These are phyloP conservation scores for Phytophthora citrophthora DNA, from an alignment of 352 stramenopile species.

Conservation along the genomic window DNA sequence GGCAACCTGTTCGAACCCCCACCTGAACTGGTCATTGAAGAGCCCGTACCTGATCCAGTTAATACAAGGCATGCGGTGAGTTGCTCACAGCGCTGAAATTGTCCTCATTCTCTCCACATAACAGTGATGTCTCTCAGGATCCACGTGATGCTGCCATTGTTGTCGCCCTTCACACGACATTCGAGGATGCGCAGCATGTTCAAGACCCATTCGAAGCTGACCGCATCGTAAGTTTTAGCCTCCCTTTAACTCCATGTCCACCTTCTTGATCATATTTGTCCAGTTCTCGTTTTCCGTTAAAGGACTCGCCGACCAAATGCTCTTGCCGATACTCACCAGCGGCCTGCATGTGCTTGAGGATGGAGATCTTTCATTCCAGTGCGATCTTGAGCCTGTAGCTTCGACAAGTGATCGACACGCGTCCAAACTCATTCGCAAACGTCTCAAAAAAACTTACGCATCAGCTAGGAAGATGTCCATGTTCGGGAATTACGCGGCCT, in stretches of 20 bases:
- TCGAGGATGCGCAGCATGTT: conserved; percentile 8
- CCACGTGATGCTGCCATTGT: conserved; percentile 21
- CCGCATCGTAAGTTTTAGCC: conserved; percentile 13
- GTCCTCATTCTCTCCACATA: neutral
- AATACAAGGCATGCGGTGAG: conserved; percentile 19
- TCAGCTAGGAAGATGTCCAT: conserved; percentile 17
- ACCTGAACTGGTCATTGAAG: conserved; percentile 1
- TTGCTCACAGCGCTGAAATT: neutral
- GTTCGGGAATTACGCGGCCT: conserved; percentile 34
- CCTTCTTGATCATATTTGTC: neutral
- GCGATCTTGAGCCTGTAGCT: conserved; percentile 17
- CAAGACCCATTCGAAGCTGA: conserved; percentile 23
- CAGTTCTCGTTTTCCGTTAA: conserved; percentile 30
- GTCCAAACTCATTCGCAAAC: conserved; percentile 27
- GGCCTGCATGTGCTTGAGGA: conserved; percentile 11
- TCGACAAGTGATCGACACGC: conserved; percentile 28
- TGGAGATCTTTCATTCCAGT: conserved; percentile 23
- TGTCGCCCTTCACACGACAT: conserved; percentile 8
- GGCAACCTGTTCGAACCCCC: neutral
- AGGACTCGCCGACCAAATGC: conserved; percentile 25
- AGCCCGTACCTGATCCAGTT: conserved; percentile 1
- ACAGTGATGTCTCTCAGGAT: conserved; percentile 2
- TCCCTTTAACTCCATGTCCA: neutral
- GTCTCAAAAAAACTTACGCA: conserved; percentile 25
- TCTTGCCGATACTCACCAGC: conserved; percentile 27